A percentile compares a stretch with the other conserved stretches of the same genome.
These are phyloP conservation scores for Aspergillus clavatus DNA, from an alignment of 2,329 filamentous ascomycete species.

Conservation along the genomic window DNA sequence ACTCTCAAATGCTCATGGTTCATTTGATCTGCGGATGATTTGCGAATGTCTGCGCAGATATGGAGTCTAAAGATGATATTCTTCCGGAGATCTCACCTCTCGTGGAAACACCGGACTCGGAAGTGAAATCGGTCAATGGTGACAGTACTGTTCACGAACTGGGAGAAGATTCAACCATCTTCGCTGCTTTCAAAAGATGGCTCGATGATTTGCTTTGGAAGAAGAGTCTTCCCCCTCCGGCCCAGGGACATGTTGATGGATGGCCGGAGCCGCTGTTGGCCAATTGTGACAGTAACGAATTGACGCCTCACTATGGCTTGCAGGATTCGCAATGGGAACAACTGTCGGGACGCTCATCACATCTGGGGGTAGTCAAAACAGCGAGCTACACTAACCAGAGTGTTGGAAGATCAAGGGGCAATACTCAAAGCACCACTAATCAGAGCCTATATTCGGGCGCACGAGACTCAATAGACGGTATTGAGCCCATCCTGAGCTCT, in stretches of 20 bases:
- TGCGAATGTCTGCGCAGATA: background rate
- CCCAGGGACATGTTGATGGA: conserved; percentile 32
- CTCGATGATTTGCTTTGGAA: conserved; percentile 33
- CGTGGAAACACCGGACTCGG: conserved; percentile 1
- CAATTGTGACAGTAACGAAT: conserved; percentile 11
- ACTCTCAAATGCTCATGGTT: background rate
- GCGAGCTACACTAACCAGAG: conserved; percentile 73
- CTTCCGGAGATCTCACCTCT: background rate
- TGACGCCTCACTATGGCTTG: conserved; percentile 16
- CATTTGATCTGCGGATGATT: background rate
- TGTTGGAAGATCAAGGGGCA: conserved; percentile 56
- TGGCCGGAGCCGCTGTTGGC: conserved; percentile 29
- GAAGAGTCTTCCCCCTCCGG: conserved; percentile 17
- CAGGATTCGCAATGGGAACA: conserved; percentile 49
- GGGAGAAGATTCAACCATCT: background rate
- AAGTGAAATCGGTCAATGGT: conserved; percentile 3
- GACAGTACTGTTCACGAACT: background rate
- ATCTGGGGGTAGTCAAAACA: conserved; percentile 75
- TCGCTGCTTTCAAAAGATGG: conserved; percentile 36
- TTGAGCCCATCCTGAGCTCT: conserved; percentile 40
- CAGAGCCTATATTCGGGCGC: conserved; percentile 57
- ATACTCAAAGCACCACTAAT: conserved; percentile 56
- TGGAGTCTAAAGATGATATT: conserved; percentile 12
- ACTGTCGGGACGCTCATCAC: conserved; percentile 72
- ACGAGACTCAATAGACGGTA: conserved; percentile 58